Percentiles rank a stretch among this genome's conserved stretches.
Evolutionary conservation across 371 early-diverging fungal species (phyloP).

Genomic region (Circinella umbellata): DNA sequence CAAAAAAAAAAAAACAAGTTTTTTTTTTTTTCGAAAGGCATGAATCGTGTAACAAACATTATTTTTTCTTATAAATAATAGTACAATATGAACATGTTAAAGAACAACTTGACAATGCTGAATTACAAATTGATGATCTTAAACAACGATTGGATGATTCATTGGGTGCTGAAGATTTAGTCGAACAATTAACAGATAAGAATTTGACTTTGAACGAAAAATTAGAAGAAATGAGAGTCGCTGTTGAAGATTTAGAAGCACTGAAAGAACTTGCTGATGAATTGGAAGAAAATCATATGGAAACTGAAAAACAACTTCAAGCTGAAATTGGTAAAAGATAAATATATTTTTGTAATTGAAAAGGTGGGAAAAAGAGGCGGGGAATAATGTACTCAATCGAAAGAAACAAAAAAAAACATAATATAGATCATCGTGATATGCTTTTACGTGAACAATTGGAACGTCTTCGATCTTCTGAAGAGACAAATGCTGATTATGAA

Average conservation of each 20-base stretch:
- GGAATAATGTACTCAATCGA: not conserved
- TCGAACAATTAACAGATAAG: slow-evolving; percentile 79
- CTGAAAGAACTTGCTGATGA: slow-evolving; percentile 91
- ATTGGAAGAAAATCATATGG: slow-evolving; percentile 87
- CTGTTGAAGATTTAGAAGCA: slow-evolving; percentile 89
- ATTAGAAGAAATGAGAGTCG: slow-evolving; percentile 77
- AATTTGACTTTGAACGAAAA: slow-evolving; percentile 77
- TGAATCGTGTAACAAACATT: slow-evolving; percentile 11
- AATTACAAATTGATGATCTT: slow-evolving; percentile 80
- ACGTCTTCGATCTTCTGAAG: slow-evolving; percentile 71
- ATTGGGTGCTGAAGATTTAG: slow-evolving; percentile 79
- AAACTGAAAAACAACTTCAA: slow-evolving; percentile 84
- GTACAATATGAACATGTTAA: slow-evolving; percentile 63
- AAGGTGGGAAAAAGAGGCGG: too few relatives aligned
- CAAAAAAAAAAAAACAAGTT: not conserved
- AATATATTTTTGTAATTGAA: not conserved
- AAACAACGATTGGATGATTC: slow-evolving; percentile 85
- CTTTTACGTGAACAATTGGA: slow-evolving; percentile 66
- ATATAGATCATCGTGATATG: slow-evolving; percentile 68
- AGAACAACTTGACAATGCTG: slow-evolving; percentile 63
- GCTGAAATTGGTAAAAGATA: slow-evolving; percentile 70
- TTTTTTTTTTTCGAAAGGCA: not conserved
- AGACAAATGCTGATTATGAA: slow-evolving; percentile 85
- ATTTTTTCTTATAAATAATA: slow-evolving; percentile 3
- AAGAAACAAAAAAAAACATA: not conserved